Conservation (phyloP, 768 basidiomycete species). For the Lentinula edodes region DNA sequence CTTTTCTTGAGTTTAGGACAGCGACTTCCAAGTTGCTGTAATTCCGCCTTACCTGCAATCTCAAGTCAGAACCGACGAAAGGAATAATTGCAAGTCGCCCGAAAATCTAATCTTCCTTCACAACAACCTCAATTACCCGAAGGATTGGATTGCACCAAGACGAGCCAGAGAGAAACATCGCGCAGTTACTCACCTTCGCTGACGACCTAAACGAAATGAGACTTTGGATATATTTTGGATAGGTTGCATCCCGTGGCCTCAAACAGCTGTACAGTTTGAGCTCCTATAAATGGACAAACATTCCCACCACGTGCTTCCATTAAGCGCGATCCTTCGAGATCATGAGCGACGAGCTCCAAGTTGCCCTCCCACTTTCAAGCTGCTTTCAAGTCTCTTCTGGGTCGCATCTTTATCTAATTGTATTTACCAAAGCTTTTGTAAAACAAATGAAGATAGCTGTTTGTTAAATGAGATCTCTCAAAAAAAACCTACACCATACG, state of each 20-base stretch:
- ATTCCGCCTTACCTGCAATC: background rate
- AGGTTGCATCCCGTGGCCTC: background rate
- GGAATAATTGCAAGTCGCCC: background rate
- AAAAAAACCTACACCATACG: too few species aligned
- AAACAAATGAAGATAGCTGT: too few species aligned
- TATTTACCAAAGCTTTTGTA: too few species aligned
- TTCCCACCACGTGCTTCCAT: background rate
- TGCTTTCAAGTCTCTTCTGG: too few species aligned
- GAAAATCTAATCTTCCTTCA: background rate
- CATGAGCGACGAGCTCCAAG: too few species aligned
- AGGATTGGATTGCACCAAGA: background rate
- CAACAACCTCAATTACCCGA: background rate
- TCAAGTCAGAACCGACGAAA: background rate
- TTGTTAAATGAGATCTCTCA: too few species aligned
- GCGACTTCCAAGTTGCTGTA: background rate
- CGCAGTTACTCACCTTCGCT: background rate
- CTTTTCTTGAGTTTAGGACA: slow-evolving; percentile 1
- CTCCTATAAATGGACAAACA: background rate
- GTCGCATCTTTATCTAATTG: too few species aligned
- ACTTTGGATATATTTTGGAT: too few species aligned
- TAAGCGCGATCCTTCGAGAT: background rate
- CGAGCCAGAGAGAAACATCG: background rate
- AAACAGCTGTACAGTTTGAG: background rate
- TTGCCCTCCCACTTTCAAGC: too few species aligned
- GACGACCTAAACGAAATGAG: background rate